Evolutionary conservation across 139 green algal genomes (phyloP).

Genomic region (Diplosphaera chodatii): DNA sequence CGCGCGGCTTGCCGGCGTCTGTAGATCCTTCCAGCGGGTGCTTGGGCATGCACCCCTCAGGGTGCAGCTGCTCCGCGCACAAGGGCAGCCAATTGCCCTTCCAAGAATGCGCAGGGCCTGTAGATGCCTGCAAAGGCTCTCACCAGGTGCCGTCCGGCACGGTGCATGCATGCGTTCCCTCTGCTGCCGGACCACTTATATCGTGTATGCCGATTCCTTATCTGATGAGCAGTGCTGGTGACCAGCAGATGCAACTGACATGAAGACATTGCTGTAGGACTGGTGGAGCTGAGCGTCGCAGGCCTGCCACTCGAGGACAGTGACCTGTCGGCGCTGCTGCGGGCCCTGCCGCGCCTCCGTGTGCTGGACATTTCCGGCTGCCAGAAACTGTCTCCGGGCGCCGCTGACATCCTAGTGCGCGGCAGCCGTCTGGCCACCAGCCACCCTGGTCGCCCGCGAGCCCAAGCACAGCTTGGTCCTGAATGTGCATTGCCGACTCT

Average conservation of each 20-base stretch:
- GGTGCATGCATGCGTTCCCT: too few species aligned
- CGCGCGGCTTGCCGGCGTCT: not conserved
- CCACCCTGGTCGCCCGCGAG: too few species aligned
- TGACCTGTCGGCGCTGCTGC: constrained; percentile 20
- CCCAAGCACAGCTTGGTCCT: too few species aligned
- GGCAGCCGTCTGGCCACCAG: too few species aligned
- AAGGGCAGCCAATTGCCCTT: not conserved
- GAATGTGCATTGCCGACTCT: too few species aligned
- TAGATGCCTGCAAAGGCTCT: not conserved
- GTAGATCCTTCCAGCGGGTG: not conserved
- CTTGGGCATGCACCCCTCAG: not conserved
- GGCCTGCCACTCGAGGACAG: constrained; percentile 33
- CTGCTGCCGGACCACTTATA: too few species aligned
- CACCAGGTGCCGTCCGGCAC: too few species aligned
- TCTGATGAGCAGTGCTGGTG: too few species aligned
- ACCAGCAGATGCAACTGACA: too few species aligned
- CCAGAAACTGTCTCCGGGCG: constrained; percentile 41
- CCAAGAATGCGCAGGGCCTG: not conserved
- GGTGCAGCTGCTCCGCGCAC: not conserved
- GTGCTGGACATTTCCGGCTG: constrained; percentile 40
- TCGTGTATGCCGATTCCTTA: too few species aligned
- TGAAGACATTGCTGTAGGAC: too few species aligned
- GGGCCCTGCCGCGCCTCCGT: constrained; percentile 20
- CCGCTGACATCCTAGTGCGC: not conserved
- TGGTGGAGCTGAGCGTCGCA: constrained; percentile 30